Evolutionary conservation across 1,284 basidiomycete genomes (phyloP).

Genomic region (Apiotrichum akiyoshidainum): DNA sequence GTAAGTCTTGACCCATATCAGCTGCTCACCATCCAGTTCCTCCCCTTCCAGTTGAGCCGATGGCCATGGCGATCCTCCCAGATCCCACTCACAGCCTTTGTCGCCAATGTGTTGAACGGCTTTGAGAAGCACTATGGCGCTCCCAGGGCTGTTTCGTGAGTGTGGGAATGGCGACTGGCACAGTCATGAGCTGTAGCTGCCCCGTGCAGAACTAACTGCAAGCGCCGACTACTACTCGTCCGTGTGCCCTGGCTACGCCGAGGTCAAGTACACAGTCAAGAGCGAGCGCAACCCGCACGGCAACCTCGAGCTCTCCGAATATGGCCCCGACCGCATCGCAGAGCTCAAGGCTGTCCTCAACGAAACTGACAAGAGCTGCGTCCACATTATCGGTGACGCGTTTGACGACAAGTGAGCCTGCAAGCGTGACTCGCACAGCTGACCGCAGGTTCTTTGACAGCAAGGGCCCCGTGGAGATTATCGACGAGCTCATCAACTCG

Average conservation of each 20-base stretch:
- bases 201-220: too few relatives aligned
- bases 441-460: slow-evolving; percentile 45
- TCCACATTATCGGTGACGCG: slow-evolving; percentile 42
- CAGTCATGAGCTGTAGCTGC: not conserved
- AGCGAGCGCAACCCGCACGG: slow-evolving; percentile 25
- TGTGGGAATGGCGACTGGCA: not conserved
- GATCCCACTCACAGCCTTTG: slow-evolving; percentile 45
- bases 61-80: slow-evolving; percentile 43
- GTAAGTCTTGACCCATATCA: slow-evolving; percentile 16
- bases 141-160: slow-evolving; percentile 45
- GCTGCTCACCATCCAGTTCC: slow-evolving; percentile 10
- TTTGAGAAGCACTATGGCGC: slow-evolving; percentile 40
- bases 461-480: slow-evolving; percentile 33
- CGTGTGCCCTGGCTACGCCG: slow-evolving; percentile 27
- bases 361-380: slow-evolving; percentile 31
- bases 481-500: slow-evolving; percentile 38
- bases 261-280: slow-evolving; percentile 26
- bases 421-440: slow-evolving; percentile 8
- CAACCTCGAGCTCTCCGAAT: slow-evolving; percentile 28
- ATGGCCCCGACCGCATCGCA: slow-evolving; percentile 34
- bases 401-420: slow-evolving; percentile 44
- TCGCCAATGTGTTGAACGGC: slow-evolving; percentile 39
- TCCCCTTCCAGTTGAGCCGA: slow-evolving; percentile 26
- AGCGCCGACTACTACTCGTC: slow-evolving; percentile 28
- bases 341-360: slow-evolving; percentile 31